Conservation (phyloP, 163 green algal species). For the Scenedesmus sp. region DNA sequence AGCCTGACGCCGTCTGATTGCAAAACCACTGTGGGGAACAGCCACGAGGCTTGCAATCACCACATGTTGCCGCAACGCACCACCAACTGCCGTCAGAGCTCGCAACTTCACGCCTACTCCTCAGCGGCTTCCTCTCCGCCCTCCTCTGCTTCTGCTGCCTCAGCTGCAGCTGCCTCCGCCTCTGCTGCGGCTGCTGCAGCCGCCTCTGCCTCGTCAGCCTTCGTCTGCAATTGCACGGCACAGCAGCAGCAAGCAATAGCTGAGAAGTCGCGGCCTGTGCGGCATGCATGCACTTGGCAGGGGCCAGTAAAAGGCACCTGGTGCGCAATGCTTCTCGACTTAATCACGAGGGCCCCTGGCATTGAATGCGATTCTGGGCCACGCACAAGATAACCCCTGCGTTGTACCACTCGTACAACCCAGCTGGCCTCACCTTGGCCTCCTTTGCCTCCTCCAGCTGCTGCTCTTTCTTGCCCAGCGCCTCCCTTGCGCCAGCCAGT, state of each 20-base stretch:
- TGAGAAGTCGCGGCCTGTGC: too few species aligned
- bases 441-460: constrained; percentile 54
- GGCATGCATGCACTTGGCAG: too few species aligned
- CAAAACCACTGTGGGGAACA: too few species aligned
- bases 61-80: too few species aligned
- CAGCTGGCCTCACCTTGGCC: constrained; percentile 20
- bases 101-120: neutral
- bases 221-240: constrained; percentile 17
- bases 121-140: constrained; percentile 4
- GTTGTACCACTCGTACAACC: neutral
- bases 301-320: neutral
- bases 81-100: too few species aligned
- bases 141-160: constrained; percentile 37
- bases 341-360: neutral
- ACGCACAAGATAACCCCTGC: neutral
- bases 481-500: constrained; percentile 28
- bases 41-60: too few species aligned
- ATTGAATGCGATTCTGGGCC: neutral
- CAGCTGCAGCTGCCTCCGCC: constrained; percentile 30
- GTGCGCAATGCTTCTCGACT: neutral
- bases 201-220: constrained; percentile 44
- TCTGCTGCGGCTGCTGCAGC: constrained; percentile 14
- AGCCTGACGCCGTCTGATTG: too few species aligned
- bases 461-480: constrained; percentile 37
- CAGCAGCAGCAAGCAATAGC: neutral